Base-by-base conservation (phyloP, 768 basidiomycete species). In the Trichaptum fuscoviolaceum region DNA sequence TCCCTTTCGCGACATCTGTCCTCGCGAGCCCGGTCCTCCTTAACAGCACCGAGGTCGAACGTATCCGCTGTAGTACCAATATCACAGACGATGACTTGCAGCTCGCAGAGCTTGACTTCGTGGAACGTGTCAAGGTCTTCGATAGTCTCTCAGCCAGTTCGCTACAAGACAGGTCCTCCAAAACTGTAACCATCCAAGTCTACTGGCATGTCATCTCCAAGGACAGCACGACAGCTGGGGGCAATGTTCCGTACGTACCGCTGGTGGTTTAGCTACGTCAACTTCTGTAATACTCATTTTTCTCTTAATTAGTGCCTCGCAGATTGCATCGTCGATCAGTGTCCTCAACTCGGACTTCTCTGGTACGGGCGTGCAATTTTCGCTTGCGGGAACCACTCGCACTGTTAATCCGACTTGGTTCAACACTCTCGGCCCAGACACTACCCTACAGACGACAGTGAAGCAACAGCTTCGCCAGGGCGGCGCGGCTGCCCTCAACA, bases 361-460 rank as follows among this genome's bases (percentile, higher is more conserved):
- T 7, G 57, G 63, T 27, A 67, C 75, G 23, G 79, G 80, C 20
- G 74, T 82, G 65, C 73, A 74, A 61, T 85, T 78, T 75, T 71
- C 64, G 1, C 80, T 84, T 58, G 80, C 75, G 15, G 71, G 73
- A 58, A 83, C 80, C n/a, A 76, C 74, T 63, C 80, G 78, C 62
- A 84, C 81, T 3, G 69, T 75, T 67, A 84, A 82, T 70, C 61
- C 77, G 25, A 71, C 77, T 66, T 86, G 83, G 84, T 86, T 83
- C 77, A 77, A 76, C 70, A 75, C 75, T 23, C 82, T 74, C 64
- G 80, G 76, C 7, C 80, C 80, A 6, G 67, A 64, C 27, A 35
- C 63, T 35, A 61, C 68, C 17, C 67, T 67, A 30, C 83, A 86
- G 72, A 82, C 76, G 8, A 72, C 73, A 7, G 85, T 86, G 84